These are phyloP conservation scores for Cladorrhinum samala DNA, from an alignment of 495 filamentous ascomycete genomes.

Conservation along the genomic window DNA sequence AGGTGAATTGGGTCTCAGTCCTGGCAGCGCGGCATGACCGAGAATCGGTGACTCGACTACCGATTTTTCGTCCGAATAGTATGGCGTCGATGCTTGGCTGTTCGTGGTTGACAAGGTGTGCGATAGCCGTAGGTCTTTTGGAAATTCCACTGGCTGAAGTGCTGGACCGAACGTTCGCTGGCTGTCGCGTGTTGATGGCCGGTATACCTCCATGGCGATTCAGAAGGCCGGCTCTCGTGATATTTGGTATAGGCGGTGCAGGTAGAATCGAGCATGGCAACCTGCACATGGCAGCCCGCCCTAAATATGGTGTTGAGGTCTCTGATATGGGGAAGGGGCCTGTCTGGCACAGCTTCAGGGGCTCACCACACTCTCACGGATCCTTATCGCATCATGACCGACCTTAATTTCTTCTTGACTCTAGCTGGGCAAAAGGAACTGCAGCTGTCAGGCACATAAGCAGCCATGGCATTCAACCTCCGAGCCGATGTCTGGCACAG, in stretches of 20 bases:
- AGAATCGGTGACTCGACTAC: slow-evolving; percentile 2
- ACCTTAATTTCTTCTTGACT: not conserved
- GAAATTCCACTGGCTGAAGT: not conserved
- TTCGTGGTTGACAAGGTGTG: not conserved
- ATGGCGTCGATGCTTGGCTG: not conserved
- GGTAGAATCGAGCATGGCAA: too few relatives aligned
- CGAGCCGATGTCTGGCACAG: not conserved
- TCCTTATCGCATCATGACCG: not conserved
- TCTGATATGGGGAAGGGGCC: too few relatives aligned
- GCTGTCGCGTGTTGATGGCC: slow-evolving; percentile 1
- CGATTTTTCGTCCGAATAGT: slow-evolving; percentile 3
- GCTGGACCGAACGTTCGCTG: not conserved
- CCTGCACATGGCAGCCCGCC: too few relatives aligned
- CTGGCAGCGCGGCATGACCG: not conserved
- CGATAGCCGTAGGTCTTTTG: not conserved
- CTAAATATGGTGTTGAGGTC: too few relatives aligned
- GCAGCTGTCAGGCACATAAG: not conserved
- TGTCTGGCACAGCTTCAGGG: not conserved
- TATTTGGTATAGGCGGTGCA: not conserved
- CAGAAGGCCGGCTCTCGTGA: not conserved
- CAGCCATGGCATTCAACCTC: not conserved
- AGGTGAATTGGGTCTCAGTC: not conserved
- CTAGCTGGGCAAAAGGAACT: not conserved
- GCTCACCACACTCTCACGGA: not conserved
- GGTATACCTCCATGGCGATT: not conserved